Conservation (phyloP, 257 asterid species). For the Nicotiana sylvestris region DNA sequence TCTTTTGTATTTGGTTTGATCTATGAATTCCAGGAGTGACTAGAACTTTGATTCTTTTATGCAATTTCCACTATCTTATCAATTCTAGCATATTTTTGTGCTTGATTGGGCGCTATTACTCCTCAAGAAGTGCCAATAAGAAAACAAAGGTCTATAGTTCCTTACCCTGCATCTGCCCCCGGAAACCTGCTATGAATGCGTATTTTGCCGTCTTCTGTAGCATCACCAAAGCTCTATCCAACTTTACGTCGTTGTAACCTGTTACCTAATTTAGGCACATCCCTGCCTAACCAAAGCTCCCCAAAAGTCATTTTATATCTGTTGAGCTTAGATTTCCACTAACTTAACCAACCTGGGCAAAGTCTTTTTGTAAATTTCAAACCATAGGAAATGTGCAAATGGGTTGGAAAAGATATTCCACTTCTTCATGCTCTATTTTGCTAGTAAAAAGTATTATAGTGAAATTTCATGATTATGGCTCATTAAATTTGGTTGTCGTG, state of each 20-base stretch:
- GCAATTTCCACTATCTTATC: too few species aligned
- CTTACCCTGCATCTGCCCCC: too few species aligned
- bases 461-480: neutral
- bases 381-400: neutral
- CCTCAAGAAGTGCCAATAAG: too few species aligned
- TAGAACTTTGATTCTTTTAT: too few species aligned
- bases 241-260: neutral
- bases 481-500: slow-evolving; percentile 16
- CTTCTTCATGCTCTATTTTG: slow-evolving; percentile 1
- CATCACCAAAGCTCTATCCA: neutral
- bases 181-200: too few species aligned
- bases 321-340: neutral
- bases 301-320: neutral
- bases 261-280: neutral
- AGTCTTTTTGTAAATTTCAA: neutral
- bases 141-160: too few species aligned
- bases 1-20: too few species aligned
- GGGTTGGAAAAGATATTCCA: neutral
- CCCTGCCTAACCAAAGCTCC: neutral
- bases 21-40: too few species aligned
- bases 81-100: too few species aligned
- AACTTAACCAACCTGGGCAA: neutral
- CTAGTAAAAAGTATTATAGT: neutral
- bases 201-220: too few species aligned
- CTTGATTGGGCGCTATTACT: too few species aligned